Conservation (phyloP, 768 basidiomycete species). For the Collybia sordida region DNA sequence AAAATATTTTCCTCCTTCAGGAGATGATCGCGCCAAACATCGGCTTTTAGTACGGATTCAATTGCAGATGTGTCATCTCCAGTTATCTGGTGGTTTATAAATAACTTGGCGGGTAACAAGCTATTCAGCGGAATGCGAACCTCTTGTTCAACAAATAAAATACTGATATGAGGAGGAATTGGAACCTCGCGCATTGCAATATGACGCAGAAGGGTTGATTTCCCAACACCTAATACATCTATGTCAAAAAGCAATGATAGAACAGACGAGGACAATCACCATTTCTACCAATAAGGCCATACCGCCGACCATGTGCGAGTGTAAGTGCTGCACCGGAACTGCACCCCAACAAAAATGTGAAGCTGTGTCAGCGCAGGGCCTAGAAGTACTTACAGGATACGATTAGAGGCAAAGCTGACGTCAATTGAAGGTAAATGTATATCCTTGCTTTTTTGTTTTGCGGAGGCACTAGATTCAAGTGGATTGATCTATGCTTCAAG, state of each 20-base stretch:
- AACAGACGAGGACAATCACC: conserved; percentile 38
- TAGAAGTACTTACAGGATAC: conserved; percentile 65
- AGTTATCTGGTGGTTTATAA: conserved; percentile 54
- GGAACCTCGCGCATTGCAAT: conserved; percentile 95
- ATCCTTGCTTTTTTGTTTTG: conserved; percentile 97
- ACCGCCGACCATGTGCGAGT: conserved; percentile 84
- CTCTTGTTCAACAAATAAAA: conserved; percentile 98
- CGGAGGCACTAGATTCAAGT: conserved; percentile 69
- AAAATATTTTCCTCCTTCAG: conserved; percentile 80
- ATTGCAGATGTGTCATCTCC: conserved; percentile 93
- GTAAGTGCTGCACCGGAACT: conserved; percentile 87
- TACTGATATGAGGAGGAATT: conserved; percentile 92
- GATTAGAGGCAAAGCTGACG: conserved; percentile 93
- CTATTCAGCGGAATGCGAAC: conserved; percentile 32
- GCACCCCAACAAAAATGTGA: conserved; percentile 5
- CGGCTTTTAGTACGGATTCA: conserved; percentile 97
- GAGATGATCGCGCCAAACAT: conserved; percentile 95
- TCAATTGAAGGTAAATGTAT: conserved; percentile 94
- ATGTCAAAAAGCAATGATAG: conserved; percentile 1
- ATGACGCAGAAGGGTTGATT: conserved; percentile 92
- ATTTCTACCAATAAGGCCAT: conserved; percentile 90
- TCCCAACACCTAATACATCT: conserved; percentile 72
- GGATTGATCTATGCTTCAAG: conserved; percentile 73
- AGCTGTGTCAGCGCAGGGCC: neutral
- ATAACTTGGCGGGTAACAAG: neutral